phyloP scores from a whole-genome alignment of 495 filamentous ascomycete species.

The Penicillium paxilli region DNA sequence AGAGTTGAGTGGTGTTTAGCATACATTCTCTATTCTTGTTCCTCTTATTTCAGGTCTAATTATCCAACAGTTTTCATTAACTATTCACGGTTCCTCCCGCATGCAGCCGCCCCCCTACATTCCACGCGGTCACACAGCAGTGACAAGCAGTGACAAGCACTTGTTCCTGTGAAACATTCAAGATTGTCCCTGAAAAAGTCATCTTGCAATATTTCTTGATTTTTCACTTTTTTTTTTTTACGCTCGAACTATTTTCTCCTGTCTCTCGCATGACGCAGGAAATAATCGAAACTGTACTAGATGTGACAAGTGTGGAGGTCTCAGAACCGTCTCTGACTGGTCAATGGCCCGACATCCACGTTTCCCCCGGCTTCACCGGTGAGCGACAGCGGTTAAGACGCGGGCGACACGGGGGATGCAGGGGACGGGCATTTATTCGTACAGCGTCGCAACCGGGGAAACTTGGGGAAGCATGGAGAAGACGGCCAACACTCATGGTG shows the following conservation, averaged over 20 bases:
- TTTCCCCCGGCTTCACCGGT: slow-evolving; percentile 32
- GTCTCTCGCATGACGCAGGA: slow-evolving; percentile 4
- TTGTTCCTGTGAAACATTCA: neutral
- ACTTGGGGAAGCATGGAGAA: neutral
- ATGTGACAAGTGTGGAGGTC: slow-evolving; percentile 19
- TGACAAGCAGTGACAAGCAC: too few species aligned
- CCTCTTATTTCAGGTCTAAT: neutral
- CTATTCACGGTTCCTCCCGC: slow-evolving; percentile 1
- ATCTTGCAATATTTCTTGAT: neutral
- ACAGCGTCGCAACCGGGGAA: slow-evolving; percentile 4
- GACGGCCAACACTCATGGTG: too few species aligned
- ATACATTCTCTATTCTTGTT: neutral
- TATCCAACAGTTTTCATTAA: neutral
- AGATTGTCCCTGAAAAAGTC: neutral
- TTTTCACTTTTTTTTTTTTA: neutral
- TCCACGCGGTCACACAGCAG: slow-evolving; percentile 3
- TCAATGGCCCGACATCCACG: slow-evolving; percentile 12
- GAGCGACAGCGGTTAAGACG: slow-evolving; percentile 26
- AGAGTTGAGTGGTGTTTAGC: neutral
- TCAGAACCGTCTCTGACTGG: slow-evolving; percentile 11
- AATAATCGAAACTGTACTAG: slow-evolving; percentile 12
- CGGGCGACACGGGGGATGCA: slow-evolving; percentile 7
- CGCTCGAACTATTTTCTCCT: slow-evolving; percentile 1
- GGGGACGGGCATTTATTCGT: neutral
- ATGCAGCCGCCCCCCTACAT: slow-evolving; percentile 8